Conservation (phyloP, 768 basidiomycete species). For the Tremella yokohamensis region DNA sequence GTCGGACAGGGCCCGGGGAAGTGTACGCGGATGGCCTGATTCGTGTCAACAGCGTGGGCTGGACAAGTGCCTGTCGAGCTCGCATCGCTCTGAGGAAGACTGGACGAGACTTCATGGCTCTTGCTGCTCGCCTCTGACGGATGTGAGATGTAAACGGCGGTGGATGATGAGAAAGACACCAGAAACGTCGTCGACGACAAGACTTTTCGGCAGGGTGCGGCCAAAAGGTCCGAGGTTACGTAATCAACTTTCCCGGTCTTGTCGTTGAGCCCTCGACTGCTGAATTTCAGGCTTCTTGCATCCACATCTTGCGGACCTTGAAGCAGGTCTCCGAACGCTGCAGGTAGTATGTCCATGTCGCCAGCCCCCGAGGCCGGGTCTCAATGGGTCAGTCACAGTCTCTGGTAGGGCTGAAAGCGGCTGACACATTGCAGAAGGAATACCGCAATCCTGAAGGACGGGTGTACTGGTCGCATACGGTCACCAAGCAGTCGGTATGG, state of each 20-base stretch:
- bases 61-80: neutral
- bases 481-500: conserved; percentile 88
- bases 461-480: conserved; percentile 95
- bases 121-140: too few species aligned
- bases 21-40: neutral
- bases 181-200: too few species aligned
- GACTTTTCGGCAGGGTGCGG: too few species aligned
- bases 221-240: too few species aligned
- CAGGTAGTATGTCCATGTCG: conserved; percentile 4
- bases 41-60: neutral
- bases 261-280: too few species aligned
- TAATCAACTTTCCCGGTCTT: too few species aligned
- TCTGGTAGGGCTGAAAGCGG: neutral
- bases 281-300: too few species aligned
- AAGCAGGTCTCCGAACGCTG: too few species aligned
- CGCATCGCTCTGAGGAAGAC: neutral
- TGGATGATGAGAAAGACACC: too few species aligned
- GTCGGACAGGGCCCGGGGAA: neutral
- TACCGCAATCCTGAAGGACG: conserved; percentile 93
- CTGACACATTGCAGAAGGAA: conserved; percentile 53
- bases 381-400: conserved; percentile 7
- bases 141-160: too few species aligned
- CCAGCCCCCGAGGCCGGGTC: conserved; percentile 6
- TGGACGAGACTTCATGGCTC: neutral
- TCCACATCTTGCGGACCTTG: too few species aligned